phyloP scores from a whole-genome alignment of 2,329 filamentous ascomycete genomes.

The Gremmenia infestans region DNA sequence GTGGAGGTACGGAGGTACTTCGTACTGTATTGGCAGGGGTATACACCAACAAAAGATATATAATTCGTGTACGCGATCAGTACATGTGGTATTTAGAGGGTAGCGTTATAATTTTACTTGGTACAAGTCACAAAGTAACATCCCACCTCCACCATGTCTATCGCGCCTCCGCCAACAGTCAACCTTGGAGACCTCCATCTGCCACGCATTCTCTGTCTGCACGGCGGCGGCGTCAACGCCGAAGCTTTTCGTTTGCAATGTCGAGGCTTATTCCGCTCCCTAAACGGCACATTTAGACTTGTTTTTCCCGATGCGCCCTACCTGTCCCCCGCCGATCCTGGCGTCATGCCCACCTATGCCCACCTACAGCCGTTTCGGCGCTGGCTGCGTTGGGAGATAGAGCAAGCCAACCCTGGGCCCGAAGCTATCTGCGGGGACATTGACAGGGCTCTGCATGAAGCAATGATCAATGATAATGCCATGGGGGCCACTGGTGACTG shows the following conservation, averaged over 20 bases:
- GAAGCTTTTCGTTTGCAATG: constrained; percentile 64
- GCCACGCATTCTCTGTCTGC: constrained; percentile 71
- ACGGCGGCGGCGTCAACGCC: constrained; percentile 72
- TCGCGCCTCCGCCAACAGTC: background rate
- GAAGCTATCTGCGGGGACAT: background rate
- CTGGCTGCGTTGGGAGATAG: constrained; percentile 34
- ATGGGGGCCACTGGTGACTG: background rate
- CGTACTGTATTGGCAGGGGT: background rate
- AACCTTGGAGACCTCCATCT: background rate
- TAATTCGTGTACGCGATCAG: background rate
- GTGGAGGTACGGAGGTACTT: too few relatives aligned
- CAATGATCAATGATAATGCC: background rate
- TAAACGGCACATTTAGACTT: constrained; percentile 50
- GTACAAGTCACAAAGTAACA: background rate
- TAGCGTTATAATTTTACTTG: too few relatives aligned
- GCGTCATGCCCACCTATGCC: constrained; percentile 62
- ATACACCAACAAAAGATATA: background rate
- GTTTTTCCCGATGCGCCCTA: constrained; percentile 69
- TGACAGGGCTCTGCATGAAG: background rate
- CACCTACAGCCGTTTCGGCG: constrained; percentile 59
- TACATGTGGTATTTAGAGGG: background rate
- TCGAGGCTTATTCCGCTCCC: constrained; percentile 37
- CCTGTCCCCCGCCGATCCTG: constrained; percentile 53
- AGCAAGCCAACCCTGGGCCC: constrained; percentile 9
- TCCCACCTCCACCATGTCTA: background rate